Percentiles rank a stretch among this genome's conserved stretches.
These are phyloP conservation scores for Fusarium sp. DNA, from an alignment of 2,329 filamentous ascomycete genomes.

Conservation along the genomic window DNA sequence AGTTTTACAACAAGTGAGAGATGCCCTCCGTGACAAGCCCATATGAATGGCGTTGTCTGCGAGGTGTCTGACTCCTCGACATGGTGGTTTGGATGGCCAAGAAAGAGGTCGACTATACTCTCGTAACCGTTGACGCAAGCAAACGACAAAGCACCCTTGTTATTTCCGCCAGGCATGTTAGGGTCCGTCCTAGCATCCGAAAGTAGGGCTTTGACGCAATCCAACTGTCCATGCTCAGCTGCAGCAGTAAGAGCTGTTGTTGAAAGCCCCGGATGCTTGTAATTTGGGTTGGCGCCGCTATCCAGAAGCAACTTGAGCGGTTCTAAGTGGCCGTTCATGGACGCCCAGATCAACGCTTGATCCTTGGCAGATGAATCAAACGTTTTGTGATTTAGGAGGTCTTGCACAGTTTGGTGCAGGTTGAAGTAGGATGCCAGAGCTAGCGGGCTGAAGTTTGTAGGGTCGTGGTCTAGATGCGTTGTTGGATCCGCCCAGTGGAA, in stretches of 20 bases:
- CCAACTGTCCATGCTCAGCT: slow-evolving; percentile 46
- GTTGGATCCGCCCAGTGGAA: slow-evolving; percentile 43
- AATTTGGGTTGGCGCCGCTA: slow-evolving; percentile 37
- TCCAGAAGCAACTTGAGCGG: slow-evolving; percentile 40
- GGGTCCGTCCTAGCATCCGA: slow-evolving; percentile 38
- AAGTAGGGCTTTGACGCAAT: slow-evolving; percentile 42
- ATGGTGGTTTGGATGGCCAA: slow-evolving; percentile 30
- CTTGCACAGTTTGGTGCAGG: slow-evolving; percentile 35
- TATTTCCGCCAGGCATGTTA: slow-evolving; percentile 34
- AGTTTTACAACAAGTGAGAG: slow-evolving; percentile 37
- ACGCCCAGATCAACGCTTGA: slow-evolving; percentile 47
- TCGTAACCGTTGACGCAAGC: slow-evolving; percentile 46
- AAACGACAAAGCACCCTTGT: slow-evolving; percentile 47
- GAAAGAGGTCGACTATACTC: slow-evolving; percentile 43
- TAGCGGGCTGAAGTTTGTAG: slow-evolving; percentile 36
- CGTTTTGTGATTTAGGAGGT: slow-evolving; percentile 21
- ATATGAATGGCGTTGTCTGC: slow-evolving; percentile 47
- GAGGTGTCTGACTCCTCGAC: slow-evolving; percentile 40
- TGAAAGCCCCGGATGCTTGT: slow-evolving; percentile 25
- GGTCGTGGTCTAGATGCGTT: slow-evolving; percentile 35
- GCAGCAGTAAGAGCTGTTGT: slow-evolving; percentile 44
- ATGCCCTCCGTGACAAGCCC: slow-evolving; percentile 44
- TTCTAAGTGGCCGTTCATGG: slow-evolving; percentile 36
- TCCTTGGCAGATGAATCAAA: slow-evolving; percentile 19
- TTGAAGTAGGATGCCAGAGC: slow-evolving; percentile 48